Percentiles rank a stretch among this genome's conserved stretches.
phyloP scores from a whole-genome alignment of 2,329 filamentous ascomycete genomes.

The Epichloe scottii region DNA sequence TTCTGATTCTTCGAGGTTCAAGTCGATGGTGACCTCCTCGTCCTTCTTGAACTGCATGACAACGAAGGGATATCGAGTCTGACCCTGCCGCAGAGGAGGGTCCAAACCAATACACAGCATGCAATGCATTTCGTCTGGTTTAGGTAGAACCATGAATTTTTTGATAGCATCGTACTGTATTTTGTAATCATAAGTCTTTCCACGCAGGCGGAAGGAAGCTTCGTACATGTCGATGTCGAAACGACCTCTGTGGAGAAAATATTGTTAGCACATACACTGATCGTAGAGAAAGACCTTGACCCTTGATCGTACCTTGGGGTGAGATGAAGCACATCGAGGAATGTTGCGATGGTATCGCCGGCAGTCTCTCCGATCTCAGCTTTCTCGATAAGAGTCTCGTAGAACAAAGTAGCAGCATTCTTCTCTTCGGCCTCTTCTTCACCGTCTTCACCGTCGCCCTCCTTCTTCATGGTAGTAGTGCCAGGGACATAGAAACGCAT shows the following conservation, averaged over 20 bases:
- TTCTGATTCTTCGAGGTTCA: constrained; percentile 89
- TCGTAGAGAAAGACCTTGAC: neutral
- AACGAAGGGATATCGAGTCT: constrained; percentile 94
- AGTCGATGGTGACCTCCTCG: constrained; percentile 89
- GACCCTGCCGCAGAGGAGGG: constrained; percentile 87
- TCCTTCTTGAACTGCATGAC: constrained; percentile 99
- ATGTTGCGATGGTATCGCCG: constrained; percentile 96
- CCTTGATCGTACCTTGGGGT: constrained; percentile 58
- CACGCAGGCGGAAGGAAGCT: constrained; percentile 86
- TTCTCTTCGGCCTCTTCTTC: constrained; percentile 57
- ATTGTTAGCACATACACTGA: neutral
- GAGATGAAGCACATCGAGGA: constrained; percentile 91
- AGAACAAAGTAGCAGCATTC: constrained; percentile 94
- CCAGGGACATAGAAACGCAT: constrained; percentile 99
- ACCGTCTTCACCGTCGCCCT: constrained; percentile 59
- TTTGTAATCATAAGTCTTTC: constrained; percentile 99
- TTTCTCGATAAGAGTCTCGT: constrained; percentile 95
- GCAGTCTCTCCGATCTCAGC: constrained; percentile 98
- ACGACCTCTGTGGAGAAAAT: constrained; percentile 56
- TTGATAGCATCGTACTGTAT: constrained; percentile 97
- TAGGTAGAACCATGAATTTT: constrained; percentile 96
- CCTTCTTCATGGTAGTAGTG: constrained; percentile 59
- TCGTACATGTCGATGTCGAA: constrained; percentile 99
- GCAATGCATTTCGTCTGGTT: constrained; percentile 94
- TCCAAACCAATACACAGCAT: constrained; percentile 92